Evolutionary conservation across 2,329 filamentous ascomycete species (phyloP).

Genomic region (Colletotrichum chrysophilum): DNA sequence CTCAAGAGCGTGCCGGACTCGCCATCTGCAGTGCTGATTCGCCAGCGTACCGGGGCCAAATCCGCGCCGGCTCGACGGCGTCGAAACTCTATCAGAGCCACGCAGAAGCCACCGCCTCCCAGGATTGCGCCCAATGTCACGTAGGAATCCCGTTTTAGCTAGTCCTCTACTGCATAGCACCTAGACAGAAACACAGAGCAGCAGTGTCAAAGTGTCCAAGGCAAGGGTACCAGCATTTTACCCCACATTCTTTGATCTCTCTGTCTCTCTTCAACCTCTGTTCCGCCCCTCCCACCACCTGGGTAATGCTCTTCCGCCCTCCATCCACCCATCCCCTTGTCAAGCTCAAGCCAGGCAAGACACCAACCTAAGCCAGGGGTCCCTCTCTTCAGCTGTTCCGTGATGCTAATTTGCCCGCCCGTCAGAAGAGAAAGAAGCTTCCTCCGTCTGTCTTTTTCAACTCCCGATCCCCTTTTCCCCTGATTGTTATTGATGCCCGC

Average conservation of each 20-base stretch:
- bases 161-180: not conserved
- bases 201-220: not conserved
- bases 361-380: not conserved
- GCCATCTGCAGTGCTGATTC: not conserved
- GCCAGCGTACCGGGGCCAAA: not conserved
- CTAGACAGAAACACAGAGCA: not conserved
- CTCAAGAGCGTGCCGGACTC: not conserved
- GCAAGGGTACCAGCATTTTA: not conserved
- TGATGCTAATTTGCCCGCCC: not conserved
- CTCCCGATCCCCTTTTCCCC: not conserved
- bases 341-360: not conserved
- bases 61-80: not conserved
- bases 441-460: not conserved
- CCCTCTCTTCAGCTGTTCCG: not conserved
- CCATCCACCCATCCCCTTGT: not conserved
- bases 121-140: not conserved
- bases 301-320: not conserved
- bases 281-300: not conserved
- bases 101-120: not conserved
- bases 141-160: not conserved
- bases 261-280: not conserved
- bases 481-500: not conserved
- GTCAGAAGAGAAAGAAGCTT: not conserved
- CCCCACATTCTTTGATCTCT: not conserved
- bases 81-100: conserved; percentile 2